These are phyloP conservation scores for Endothia cerciana DNA, from an alignment of 2,329 filamentous ascomycete genomes.

Conservation along the genomic window DNA sequence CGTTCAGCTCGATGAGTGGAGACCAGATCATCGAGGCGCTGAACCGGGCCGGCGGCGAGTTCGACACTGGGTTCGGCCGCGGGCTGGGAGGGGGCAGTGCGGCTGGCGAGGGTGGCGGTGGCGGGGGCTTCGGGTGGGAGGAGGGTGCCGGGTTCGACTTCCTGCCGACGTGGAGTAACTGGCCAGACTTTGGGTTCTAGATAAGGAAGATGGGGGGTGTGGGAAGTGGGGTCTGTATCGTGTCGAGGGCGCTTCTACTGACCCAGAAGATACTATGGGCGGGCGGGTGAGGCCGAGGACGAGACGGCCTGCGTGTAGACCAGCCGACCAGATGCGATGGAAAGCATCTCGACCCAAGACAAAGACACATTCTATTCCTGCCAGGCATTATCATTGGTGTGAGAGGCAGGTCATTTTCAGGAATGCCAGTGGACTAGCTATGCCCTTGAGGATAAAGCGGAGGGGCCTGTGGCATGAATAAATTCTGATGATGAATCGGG, in stretches of 20 bases:
- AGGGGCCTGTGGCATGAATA: no score
- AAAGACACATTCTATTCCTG: neutral
- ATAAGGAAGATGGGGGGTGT: neutral
- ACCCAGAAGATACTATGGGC: neutral
- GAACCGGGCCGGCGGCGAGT: slow-evolving; percentile 63
- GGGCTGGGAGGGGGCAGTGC: slow-evolving; percentile 51
- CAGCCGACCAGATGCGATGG: neutral
- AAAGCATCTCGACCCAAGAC: neutral
- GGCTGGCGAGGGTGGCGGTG: slow-evolving; percentile 50
- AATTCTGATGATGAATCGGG: neutral
- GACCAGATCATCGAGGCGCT: slow-evolving; percentile 69
- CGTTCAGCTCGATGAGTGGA: slow-evolving; percentile 72
- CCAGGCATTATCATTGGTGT: neutral
- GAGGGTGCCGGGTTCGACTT: slow-evolving; percentile 63
- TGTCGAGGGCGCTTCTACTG: neutral
- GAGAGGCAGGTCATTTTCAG: neutral
- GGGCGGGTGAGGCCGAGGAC: neutral
- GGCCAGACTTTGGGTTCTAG: slow-evolving; percentile 46
- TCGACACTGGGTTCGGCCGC: slow-evolving; percentile 56
- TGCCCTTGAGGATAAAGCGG: no score
- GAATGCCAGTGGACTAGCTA: no score
- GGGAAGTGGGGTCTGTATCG: neutral
- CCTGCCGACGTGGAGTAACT: slow-evolving; percentile 51
- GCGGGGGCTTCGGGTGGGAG: slow-evolving; percentile 53
- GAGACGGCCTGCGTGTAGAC: neutral